A percentile compares a stretch with the other conserved stretches of the same genome.
Evolutionary conservation across 2,329 filamentous ascomycete genomes (phyloP).

Genomic region (Colletotrichum sp.): DNA sequence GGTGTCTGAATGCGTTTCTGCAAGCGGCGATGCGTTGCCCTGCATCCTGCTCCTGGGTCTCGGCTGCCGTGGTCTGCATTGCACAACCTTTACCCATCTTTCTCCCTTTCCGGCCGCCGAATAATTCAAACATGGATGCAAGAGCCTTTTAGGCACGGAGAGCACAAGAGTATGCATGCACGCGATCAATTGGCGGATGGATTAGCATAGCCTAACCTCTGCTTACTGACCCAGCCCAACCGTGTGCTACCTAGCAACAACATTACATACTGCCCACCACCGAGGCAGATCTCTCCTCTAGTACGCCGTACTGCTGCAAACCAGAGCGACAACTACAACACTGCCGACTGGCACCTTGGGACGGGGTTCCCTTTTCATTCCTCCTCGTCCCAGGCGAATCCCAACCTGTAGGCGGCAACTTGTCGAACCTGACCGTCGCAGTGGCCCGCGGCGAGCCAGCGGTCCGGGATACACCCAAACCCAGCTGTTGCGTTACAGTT

Average conservation of each 20-base stretch:
- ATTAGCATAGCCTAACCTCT: slow-evolving; percentile 4
- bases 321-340: neutral
- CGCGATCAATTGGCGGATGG: neutral
- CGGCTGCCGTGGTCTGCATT: slow-evolving; percentile 5
- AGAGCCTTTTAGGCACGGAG: neutral
- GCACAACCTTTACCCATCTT: neutral
- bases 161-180: neutral
- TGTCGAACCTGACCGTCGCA: neutral
- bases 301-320: neutral
- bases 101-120: neutral
- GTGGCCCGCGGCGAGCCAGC: neutral
- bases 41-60: neutral
- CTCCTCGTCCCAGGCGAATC: slow-evolving; percentile 5
- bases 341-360: neutral
- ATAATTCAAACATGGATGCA: neutral
- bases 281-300: neutral
- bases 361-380: neutral
- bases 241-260: slow-evolving; percentile 7
- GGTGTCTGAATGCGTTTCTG: slow-evolving; percentile 5
- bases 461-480: neutral
- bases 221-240: slow-evolving; percentile 2
- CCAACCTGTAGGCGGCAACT: neutral
- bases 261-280: neutral
- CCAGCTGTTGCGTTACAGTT: slow-evolving; percentile 1
- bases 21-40: neutral